Evolutionary conservation across 305 asterid genomes (phyloP).

Genomic region (Fraxinus albicans): DNA sequence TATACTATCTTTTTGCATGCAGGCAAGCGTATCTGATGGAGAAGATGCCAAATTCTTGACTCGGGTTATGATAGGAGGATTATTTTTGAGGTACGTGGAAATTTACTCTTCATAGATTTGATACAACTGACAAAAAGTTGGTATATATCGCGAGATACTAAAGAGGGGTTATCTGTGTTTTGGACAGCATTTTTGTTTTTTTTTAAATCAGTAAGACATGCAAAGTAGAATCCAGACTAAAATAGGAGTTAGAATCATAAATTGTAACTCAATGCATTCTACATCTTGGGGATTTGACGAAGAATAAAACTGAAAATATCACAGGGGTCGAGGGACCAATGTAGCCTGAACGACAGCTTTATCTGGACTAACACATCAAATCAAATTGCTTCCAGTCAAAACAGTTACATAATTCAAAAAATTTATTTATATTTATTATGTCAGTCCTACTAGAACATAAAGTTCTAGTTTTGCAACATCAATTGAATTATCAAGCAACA

Average conservation of each 20-base stretch:
- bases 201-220: slow-evolving; percentile 1
- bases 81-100: slow-evolving; percentile 77
- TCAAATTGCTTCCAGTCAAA: slow-evolving; percentile 7
- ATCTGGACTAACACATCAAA: neutral
- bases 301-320: neutral
- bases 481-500: slow-evolving; percentile 2
- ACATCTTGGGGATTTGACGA: slow-evolving; percentile 4
- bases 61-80: slow-evolving; percentile 74
- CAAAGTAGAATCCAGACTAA: slow-evolving; percentile 11
- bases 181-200: slow-evolving; percentile 5
- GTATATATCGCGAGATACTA: slow-evolving; percentile 18
- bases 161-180: slow-evolving; percentile 13
- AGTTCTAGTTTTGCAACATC: slow-evolving; percentile 11
- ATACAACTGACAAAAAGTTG: slow-evolving; percentile 9
- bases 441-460: slow-evolving; percentile 12
- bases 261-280: neutral
- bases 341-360: slow-evolving; percentile 4
- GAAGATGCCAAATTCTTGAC: slow-evolving; percentile 71
- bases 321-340: slow-evolving; percentile 3
- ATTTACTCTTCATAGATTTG: slow-evolving; percentile 18
- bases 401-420: neutral
- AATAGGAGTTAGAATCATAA: neutral
- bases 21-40: slow-evolving; percentile 95
- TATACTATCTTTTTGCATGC: slow-evolving; percentile 34
- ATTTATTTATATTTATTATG: slow-evolving; percentile 13